Evolutionary conservation across 495 filamentous ascomycete species (phyloP).

Genomic region (Penicillium argentinense): DNA sequence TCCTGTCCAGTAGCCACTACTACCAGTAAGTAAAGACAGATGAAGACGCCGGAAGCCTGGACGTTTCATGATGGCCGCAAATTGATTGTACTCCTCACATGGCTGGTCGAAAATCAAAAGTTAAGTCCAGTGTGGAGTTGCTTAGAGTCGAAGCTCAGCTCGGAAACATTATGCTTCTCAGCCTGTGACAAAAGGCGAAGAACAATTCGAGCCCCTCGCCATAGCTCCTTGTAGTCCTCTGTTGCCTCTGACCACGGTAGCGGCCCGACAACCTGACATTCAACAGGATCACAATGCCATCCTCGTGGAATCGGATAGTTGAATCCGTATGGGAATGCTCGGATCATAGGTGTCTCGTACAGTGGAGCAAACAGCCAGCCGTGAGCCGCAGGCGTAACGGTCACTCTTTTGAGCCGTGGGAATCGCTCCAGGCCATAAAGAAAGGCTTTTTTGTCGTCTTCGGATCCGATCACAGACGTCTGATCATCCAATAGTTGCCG

Average conservation of each 20-base stretch:
- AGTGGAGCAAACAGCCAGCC: constrained; percentile 27
- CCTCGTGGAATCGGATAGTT: constrained; percentile 32
- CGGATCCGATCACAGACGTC: constrained; percentile 14
- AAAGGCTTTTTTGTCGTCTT: constrained; percentile 21
- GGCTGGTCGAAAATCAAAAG: constrained; percentile 10
- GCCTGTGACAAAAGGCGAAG: constrained; percentile 13
- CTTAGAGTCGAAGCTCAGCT: constrained; percentile 19
- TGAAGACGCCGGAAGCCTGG: constrained; percentile 13
- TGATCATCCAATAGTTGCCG: constrained; percentile 19
- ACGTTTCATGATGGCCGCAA: constrained; percentile 10
- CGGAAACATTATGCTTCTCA: constrained; percentile 12
- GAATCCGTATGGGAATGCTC: constrained; percentile 27
- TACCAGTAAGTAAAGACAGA: constrained; percentile 13
- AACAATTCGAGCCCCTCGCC: constrained; percentile 20
- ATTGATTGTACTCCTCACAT: constrained; percentile 11
- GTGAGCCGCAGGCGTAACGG: constrained; percentile 30
- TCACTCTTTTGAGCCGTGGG: constrained; percentile 21
- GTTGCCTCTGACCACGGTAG: constrained; percentile 9
- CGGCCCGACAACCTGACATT: not conserved
- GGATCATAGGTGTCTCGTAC: constrained; percentile 36
- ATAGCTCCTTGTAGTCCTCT: constrained; percentile 17
- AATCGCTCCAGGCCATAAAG: constrained; percentile 26
- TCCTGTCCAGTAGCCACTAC: constrained; percentile 13
- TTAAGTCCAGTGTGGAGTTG: constrained; percentile 17
- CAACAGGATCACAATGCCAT: constrained; percentile 22